These are phyloP conservation scores for Hansenula anomala DNA, from an alignment of 1,139 yeast genomes.

Conservation along the genomic window DNA sequence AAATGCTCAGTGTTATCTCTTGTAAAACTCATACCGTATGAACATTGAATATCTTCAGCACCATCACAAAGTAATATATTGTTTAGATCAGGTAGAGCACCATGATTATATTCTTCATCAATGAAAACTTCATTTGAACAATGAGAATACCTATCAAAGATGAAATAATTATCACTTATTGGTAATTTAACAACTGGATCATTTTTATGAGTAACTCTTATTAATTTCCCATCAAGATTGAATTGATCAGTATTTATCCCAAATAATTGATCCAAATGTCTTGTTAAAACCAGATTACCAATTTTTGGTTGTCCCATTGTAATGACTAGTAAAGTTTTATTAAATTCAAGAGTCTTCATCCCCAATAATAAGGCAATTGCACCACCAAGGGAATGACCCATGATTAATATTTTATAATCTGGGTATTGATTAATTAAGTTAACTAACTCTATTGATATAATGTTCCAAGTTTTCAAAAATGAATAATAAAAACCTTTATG, in stretches of 20 bases:
- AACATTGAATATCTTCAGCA: slow-evolving; percentile 27
- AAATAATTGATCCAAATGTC: slow-evolving; percentile 33
- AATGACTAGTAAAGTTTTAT: slow-evolving; percentile 28
- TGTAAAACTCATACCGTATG: slow-evolving; percentile 22
- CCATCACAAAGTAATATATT: slow-evolving; percentile 36
- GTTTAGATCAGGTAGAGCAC: slow-evolving; percentile 26
- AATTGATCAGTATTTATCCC: slow-evolving; percentile 1
- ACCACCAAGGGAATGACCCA: slow-evolving; percentile 54
- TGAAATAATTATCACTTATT: slow-evolving; percentile 18
- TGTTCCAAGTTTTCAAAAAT: slow-evolving; percentile 29
- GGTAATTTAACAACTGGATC: slow-evolving; percentile 46
- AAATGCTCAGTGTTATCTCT: slow-evolving; percentile 37
- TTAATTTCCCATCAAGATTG: slow-evolving; percentile 24
- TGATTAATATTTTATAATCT: slow-evolving; percentile 32
- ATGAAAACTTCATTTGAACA: slow-evolving; percentile 43
- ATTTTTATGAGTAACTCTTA: slow-evolving; percentile 41
- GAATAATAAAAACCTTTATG: slow-evolving; percentile 43
- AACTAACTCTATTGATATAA: slow-evolving; percentile 26
- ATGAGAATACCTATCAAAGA: slow-evolving; percentile 30
- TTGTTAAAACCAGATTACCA: slow-evolving; percentile 38
- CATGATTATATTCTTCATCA: slow-evolving; percentile 30
- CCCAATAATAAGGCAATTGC: slow-evolving; percentile 37
- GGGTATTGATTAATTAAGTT: slow-evolving; percentile 10
- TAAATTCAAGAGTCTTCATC: slow-evolving; percentile 34
- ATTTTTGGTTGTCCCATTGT: slow-evolving; percentile 47